Conservation (phyloP, 768 basidiomycete species). For the Inosperma sp. region DNA sequence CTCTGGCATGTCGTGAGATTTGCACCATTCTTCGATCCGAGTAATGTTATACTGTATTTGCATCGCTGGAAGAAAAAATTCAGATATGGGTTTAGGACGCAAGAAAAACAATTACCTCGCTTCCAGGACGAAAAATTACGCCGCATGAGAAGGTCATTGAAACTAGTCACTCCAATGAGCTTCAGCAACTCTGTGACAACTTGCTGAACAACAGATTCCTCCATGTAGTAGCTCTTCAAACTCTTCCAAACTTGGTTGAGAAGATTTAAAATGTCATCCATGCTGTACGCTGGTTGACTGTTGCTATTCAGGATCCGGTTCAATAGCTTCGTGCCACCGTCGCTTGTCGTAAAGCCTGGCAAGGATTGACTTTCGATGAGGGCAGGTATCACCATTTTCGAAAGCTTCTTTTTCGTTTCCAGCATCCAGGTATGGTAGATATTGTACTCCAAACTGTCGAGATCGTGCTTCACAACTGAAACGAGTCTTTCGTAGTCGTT, state of each 20-base stretch:
- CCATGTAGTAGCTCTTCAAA: conserved; percentile 97
- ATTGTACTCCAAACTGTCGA: conserved; percentile 98
- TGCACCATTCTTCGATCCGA: conserved; percentile 98
- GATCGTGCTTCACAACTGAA: conserved; percentile 97
- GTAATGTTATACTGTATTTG: conserved; percentile 99
- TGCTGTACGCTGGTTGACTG: conserved; percentile 85
- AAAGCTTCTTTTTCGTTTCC: conserved; percentile 92
- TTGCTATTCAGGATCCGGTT: conserved; percentile 87
- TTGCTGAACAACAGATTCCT: conserved; percentile 94
- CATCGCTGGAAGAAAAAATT: conserved; percentile 63
- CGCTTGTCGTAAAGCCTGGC: conserved; percentile 95
- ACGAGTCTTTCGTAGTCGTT: conserved; percentile 94
- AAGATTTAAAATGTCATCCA: conserved; percentile 97
- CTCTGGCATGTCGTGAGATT: conserved; percentile 99
- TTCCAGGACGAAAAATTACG: conserved; percentile 99
- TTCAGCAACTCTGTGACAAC: conserved; percentile 93
- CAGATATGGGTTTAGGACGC: not conserved
- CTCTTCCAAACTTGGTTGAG: conserved; percentile 98
- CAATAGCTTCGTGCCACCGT: conserved; percentile 90
- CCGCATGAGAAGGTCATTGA: conserved; percentile 97
- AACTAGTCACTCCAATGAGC: conserved; percentile 92
- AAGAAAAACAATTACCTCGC: conserved; percentile 62
- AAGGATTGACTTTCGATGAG: conserved; percentile 96
- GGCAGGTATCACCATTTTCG: conserved; percentile 99
- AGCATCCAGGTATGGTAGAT: conserved; percentile 99